phyloP scores from a whole-genome alignment of 495 filamentous ascomycete species.

The Penicillium desertorum region DNA sequence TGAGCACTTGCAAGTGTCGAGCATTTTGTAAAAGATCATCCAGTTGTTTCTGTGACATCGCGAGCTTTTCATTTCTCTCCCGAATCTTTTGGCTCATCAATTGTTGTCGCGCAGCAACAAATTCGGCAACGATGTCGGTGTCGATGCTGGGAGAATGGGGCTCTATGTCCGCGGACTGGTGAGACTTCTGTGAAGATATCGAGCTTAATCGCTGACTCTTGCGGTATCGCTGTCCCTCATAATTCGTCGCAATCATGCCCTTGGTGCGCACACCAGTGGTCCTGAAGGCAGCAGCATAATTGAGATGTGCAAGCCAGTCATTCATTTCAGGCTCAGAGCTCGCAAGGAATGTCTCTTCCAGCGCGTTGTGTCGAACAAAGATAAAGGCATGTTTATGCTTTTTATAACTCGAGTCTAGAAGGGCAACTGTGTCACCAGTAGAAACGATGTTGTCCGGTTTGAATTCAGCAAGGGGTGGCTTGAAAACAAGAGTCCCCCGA shows the following conservation, averaged over 20 bases:
- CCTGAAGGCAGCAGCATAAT: constrained; percentile 92
- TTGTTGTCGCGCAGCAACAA: constrained; percentile 73
- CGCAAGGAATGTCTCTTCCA: constrained; percentile 90
- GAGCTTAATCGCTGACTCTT: constrained; percentile 67
- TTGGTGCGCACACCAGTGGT: constrained; percentile 90
- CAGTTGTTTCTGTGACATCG: constrained; percentile 67
- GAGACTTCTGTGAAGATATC: constrained; percentile 38
- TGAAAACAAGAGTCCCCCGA: constrained; percentile 71
- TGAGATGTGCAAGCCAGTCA: constrained; percentile 95
- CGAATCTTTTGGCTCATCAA: constrained; percentile 80
- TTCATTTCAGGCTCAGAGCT: constrained; percentile 89
- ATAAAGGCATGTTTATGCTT: constrained; percentile 96
- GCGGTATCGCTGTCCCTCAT: constrained; percentile 77
- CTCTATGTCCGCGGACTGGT: constrained; percentile 31
- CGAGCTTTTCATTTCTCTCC: constrained; percentile 80
- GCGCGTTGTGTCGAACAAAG: constrained; percentile 81
- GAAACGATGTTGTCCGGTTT: constrained; percentile 92
- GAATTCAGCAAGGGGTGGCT: constrained; percentile 83
- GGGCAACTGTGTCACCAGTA: constrained; percentile 84
- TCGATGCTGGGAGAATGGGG: constrained; percentile 63
- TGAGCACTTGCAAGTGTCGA: constrained; percentile 85
- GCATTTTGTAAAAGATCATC: constrained; percentile 85
- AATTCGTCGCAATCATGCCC: constrained; percentile 78
- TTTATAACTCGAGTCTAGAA: constrained; percentile 82
- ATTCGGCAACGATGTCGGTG: constrained; percentile 75